These are phyloP conservation scores for Hyphopichia wangnamkhiaoensis DNA, from an alignment of 1,139 yeast species.

Conservation along the genomic window DNA sequence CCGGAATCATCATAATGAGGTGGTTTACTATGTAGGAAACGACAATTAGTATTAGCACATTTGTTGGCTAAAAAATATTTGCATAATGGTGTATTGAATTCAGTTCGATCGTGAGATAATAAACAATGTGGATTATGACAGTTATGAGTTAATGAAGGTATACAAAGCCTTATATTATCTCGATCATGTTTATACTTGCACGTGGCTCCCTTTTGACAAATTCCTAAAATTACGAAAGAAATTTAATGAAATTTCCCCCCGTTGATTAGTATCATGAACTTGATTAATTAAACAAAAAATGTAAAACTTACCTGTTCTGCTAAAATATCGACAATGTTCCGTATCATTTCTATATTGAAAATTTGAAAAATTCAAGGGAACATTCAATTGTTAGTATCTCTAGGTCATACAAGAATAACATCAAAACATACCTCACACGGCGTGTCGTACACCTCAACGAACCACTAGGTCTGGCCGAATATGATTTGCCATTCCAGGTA, in stretches of 20 bases:
- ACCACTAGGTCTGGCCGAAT: constrained; percentile 29
- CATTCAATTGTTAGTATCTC: background rate
- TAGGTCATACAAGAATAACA: background rate
- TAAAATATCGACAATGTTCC: constrained; percentile 40
- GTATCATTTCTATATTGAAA: constrained; percentile 8
- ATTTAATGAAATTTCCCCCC: constrained; percentile 4
- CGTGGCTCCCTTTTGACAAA: constrained; percentile 50
- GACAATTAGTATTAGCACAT: constrained; percentile 59
- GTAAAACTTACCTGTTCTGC: constrained; percentile 41
- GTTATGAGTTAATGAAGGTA: constrained; percentile 42
- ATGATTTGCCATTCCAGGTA: constrained; percentile 33
- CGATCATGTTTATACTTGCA: constrained; percentile 61
- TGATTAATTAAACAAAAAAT: constrained; percentile 4
- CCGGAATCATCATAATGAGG: constrained; percentile 38
- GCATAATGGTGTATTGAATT: constrained; percentile 70
- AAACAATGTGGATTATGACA: constrained; percentile 56
- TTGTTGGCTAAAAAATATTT: constrained; percentile 48
- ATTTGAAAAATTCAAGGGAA: background rate
- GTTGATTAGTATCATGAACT: constrained; percentile 2
- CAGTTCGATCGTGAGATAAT: constrained; percentile 57
- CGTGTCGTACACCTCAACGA: constrained; percentile 20
- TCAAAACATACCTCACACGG: constrained; percentile 12
- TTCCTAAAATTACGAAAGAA: constrained; percentile 36
- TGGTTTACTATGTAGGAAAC: constrained; percentile 47
- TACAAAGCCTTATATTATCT: constrained; percentile 56